Conservation (phyloP, 768 basidiomycete species). For the Hebeloma cylindrosporum region DNA sequence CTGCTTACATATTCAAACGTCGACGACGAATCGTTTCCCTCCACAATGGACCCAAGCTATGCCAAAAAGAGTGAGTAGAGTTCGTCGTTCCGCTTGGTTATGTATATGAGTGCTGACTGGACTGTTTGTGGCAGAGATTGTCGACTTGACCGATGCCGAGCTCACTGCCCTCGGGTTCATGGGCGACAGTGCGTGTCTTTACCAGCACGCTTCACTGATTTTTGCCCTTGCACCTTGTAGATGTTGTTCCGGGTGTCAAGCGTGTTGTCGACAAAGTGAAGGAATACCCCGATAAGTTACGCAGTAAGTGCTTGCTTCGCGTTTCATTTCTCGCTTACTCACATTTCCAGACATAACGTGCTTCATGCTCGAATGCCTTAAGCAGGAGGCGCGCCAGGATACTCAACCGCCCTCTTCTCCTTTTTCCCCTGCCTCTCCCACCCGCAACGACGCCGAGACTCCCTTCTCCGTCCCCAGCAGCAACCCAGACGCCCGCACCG, state of each 20-base stretch:
- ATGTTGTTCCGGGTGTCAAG: conserved; percentile 22
- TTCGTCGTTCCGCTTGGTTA: conserved; percentile 25
- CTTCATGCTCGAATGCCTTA: conserved; percentile 28
- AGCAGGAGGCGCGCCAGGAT: neutral
- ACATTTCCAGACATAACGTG: conserved; percentile 27
- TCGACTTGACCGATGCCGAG: conserved; percentile 24
- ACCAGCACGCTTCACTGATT: conserved; percentile 25
- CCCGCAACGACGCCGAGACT: conserved; percentile 13
- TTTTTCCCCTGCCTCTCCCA: conserved; percentile 11
- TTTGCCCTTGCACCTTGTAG: conserved; percentile 28
- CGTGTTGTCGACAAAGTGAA: conserved; percentile 19
- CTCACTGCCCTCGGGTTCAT: conserved; percentile 21
- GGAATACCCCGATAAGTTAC: conserved; percentile 20
- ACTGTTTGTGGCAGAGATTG: conserved; percentile 28
- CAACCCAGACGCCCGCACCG: conserved; percentile 20
- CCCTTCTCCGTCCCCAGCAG: conserved; percentile 16
- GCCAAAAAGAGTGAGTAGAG: conserved; percentile 26
- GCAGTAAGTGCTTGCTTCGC: conserved; percentile 26
- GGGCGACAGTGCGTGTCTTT: conserved; percentile 25
- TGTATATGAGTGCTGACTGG: conserved; percentile 10
- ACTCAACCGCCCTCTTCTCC: conserved; percentile 7
- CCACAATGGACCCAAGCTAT: conserved; percentile 23
- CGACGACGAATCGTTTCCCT: conserved; percentile 7
- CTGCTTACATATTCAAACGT: no score
- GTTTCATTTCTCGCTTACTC: conserved; percentile 24